These are phyloP conservation scores for Grosmannia clavigera DNA, from an alignment of 2,329 filamentous ascomycete species.

Conservation along the genomic window DNA sequence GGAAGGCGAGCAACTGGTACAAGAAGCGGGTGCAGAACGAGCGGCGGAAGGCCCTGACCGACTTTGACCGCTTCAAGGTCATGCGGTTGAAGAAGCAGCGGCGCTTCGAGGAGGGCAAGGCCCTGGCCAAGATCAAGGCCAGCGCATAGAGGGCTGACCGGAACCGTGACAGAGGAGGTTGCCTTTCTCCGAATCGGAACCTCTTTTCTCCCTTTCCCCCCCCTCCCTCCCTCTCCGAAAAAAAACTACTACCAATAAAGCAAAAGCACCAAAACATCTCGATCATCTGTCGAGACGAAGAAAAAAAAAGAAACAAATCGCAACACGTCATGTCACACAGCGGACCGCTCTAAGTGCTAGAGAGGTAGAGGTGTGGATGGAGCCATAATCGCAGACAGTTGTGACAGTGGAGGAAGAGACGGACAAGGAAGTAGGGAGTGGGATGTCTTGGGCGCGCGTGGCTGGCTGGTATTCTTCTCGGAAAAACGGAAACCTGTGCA, in stretches of 20 bases:
- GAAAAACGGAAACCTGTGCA: constrained; percentile 11
- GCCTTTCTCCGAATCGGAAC: background rate
- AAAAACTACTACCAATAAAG: background rate
- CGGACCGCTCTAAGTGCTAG: background rate
- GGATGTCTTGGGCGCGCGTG: constrained; percentile 8
- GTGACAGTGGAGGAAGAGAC: background rate
- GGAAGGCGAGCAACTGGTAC: constrained; percentile 81
- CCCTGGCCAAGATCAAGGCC: constrained; percentile 83
- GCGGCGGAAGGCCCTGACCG: constrained; percentile 82
- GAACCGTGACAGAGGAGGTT: background rate
- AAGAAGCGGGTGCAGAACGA: constrained; percentile 82
- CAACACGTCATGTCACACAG: background rate
- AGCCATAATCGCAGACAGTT: background rate
- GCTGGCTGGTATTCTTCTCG: constrained; percentile 12
- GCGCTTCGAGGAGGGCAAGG: constrained; percentile 96
- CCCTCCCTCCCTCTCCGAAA: background rate
- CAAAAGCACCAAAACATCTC: background rate
- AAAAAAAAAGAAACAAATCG: background rate
- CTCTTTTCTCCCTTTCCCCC: background rate
- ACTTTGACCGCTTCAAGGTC: constrained; percentile 99
- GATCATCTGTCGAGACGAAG: background rate
- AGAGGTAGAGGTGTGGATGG: background rate
- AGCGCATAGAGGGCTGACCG: constrained; percentile 43
- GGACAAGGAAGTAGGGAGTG: background rate
- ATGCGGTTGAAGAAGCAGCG: constrained; percentile 99